Conservation (phyloP, 106 monocot species). For the Platanthera guangdongensis region DNA sequence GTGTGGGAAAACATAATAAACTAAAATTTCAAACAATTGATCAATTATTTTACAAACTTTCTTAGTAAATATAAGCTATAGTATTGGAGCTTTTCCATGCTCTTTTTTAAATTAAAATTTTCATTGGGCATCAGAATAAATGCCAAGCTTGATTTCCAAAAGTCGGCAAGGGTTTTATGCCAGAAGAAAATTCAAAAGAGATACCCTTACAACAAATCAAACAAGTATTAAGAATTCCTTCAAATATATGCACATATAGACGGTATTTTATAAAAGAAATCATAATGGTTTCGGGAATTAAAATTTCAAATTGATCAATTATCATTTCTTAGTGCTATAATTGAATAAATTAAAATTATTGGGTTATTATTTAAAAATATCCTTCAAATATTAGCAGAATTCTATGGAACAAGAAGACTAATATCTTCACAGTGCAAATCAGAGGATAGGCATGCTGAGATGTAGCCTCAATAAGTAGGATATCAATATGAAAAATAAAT, state of each 20-base stretch:
- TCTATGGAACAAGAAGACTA: not conserved
- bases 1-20: too few relatives aligned
- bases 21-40: too few relatives aligned
- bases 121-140: slow-evolving; percentile 96
- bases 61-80: not conserved
- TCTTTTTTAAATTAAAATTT: slow-evolving; percentile 2
- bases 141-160: slow-evolving; percentile 94
- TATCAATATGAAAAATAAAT: not conserved
- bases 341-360: not conserved
- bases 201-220: slow-evolving; percentile 44
- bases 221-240: not conserved
- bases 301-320: not conserved
- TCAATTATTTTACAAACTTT: not conserved
- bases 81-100: not conserved
- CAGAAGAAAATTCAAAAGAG: slow-evolving; percentile 84
- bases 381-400: not conserved
- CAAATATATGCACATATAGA: not conserved
- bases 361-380: not conserved
- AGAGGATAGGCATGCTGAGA: not conserved
- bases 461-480: not conserved
- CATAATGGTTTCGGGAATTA: not conserved
- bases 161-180: slow-evolving; percentile 89
- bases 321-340: not conserved
- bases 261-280: not conserved
- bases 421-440: not conserved